Conservation (phyloP, 305 asterid species). For the Fraxinus nigra region DNA sequence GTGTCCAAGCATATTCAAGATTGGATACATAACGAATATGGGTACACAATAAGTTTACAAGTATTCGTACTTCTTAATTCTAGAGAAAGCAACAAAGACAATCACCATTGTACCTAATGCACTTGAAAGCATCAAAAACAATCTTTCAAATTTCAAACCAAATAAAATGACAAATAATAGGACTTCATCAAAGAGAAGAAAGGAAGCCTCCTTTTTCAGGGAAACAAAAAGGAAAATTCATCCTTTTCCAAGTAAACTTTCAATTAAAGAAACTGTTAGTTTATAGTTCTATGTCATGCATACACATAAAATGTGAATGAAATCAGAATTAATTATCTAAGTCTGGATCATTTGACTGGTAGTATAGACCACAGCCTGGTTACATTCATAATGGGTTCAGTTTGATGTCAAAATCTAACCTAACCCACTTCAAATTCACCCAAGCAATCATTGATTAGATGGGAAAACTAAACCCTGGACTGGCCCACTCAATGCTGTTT, state of each 20-base stretch:
- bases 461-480: background rate
- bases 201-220: background rate
- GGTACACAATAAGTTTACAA: background rate
- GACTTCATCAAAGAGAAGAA: background rate
- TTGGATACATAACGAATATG: too few relatives aligned
- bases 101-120: background rate
- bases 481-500: background rate
- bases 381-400: background rate
- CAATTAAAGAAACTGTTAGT: background rate
- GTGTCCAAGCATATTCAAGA: background rate
- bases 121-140: background rate
- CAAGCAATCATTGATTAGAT: background rate
- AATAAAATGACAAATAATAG: background rate
- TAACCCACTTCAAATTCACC: background rate
- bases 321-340: background rate
- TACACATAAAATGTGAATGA: background rate
- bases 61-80: background rate
- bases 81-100: background rate
- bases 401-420: background rate
- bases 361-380: background rate
- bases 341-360: background rate
- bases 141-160: background rate
- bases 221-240: background rate
- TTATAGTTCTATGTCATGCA: background rate
- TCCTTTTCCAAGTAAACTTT: background rate